A percentile compares a stretch with the other conserved stretches of the same genome.
Conservation (phyloP, 768 basidiomycete genomes). For the Infundibulicybe gibba region DNA sequence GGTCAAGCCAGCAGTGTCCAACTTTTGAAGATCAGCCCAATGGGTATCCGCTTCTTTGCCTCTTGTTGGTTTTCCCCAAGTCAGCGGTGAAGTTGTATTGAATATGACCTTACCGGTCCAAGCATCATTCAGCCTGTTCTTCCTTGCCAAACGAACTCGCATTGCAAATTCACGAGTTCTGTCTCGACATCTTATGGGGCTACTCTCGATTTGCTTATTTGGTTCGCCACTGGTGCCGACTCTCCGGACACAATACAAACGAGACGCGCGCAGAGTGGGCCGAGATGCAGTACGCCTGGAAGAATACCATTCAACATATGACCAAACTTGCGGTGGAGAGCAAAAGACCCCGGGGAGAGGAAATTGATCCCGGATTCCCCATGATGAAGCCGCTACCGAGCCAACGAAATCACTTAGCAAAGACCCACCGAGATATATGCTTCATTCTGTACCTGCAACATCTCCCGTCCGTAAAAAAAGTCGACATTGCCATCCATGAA, state of each 20-base stretch:
- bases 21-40: too few species aligned
- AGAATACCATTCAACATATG: conserved; percentile 24
- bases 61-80: too few species aligned
- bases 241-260: conserved; percentile 23
- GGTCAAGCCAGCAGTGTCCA: too few species aligned
- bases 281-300: conserved; percentile 28
- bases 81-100: too few species aligned
- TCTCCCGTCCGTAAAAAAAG: conserved; percentile 76
- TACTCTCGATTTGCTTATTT: conserved; percentile 37
- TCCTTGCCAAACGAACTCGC: conserved; percentile 29
- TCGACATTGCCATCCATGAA: conserved; percentile 57
- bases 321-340: conserved; percentile 17
- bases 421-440: conserved; percentile 49
- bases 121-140: conserved; percentile 26
- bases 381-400: conserved; percentile 10
- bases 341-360: conserved; percentile 32
- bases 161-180: conserved; percentile 25
- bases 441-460: conserved; percentile 64
- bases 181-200: conserved; percentile 27
- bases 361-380: conserved; percentile 15
- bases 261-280: conserved; percentile 30
- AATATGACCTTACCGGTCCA: conserved; percentile 22
- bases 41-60: too few species aligned
- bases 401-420: conserved; percentile 16
- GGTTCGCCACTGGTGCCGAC: conserved; percentile 38